phyloP scores from a whole-genome alignment of 129 eudicot species.

The Gnaphalium uliginosum region DNA sequence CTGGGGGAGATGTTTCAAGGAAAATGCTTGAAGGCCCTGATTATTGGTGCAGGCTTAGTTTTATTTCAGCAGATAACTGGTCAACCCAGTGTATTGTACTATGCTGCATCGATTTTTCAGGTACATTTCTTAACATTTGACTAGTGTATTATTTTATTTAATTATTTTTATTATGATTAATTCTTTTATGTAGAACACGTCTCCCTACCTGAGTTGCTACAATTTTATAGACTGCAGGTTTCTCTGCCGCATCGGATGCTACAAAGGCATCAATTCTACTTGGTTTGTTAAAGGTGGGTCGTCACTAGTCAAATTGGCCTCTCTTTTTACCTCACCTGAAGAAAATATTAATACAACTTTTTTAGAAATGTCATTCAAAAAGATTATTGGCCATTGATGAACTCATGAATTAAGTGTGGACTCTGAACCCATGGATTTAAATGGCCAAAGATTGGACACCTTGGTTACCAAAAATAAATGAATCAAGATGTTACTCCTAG shows the following conservation, averaged over 20 bases:
- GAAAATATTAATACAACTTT: neutral
- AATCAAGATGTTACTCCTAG: neutral
- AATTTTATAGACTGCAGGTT: slow-evolving; percentile 80
- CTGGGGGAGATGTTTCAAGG: slow-evolving; percentile 81
- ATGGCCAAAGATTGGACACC: neutral
- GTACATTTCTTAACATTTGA: slow-evolving; percentile 32
- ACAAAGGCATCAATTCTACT: slow-evolving; percentile 90
- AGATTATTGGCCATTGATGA: neutral
- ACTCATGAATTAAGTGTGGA: neutral
- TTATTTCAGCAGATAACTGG: slow-evolving; percentile 99
- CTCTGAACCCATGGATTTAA: neutral
- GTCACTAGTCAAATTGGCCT: neutral
- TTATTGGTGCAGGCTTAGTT: slow-evolving; percentile 85
- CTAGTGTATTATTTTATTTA: too few species aligned
- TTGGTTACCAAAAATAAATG: neutral
- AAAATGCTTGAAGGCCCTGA: slow-evolving; percentile 86
- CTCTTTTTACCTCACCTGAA: slow-evolving; percentile 6
- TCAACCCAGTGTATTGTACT: slow-evolving; percentile 94
- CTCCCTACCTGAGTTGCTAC: slow-evolving; percentile 18
- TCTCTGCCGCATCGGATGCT: slow-evolving; percentile 91
- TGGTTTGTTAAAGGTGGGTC: slow-evolving; percentile 77
- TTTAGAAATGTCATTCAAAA: neutral
- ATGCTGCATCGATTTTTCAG: slow-evolving; percentile 90
- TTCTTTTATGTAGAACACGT: neutral
- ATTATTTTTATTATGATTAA: too few species aligned